Base-by-base conservation (phyloP, 345 rosid genomes). In the Trapa bicornis region DNA sequence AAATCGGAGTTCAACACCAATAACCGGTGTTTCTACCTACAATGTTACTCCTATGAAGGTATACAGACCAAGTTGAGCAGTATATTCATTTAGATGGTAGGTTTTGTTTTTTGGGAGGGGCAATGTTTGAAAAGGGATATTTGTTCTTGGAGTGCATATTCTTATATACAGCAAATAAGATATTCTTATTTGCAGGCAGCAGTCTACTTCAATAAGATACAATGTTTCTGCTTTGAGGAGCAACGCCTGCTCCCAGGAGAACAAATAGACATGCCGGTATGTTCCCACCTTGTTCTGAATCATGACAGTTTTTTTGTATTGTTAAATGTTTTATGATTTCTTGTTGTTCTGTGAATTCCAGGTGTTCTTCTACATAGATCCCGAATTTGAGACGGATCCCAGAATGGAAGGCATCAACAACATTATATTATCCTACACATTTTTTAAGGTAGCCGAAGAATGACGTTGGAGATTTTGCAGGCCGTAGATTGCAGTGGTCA, bases 281-380 rank as follows among this genome's bases (percentile, higher is more conserved):
- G 81, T 78, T 38, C 38, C 64, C 9, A 1, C 6, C 6, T 14
- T 50, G 22, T 22, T 22, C 29, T 22, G 29, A 50, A 15, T 50
- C 56, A 15, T 36, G 22, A 68, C 17, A 16, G 4, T 15, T 54
- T 39, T 22, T 16, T 41, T 8, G 2, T 41, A 41, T 8, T 41
- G 4, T 41, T 53, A 6, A 15, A 36, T 58, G 11, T 68, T 42
- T 12, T 50, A 42, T 62, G 10, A 36, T 37, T 42, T 22, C 22
- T 36, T 65, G 61, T 7, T 36, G 13, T 45, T 45, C 11, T 41
- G 43, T 8, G 47, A 16, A 42, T 42, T 43, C 47, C 81, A 93
- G 98, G 98, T 93, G 14, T 90, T 93, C 81, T 93, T 93, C 76
- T 90, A 90, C 68, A 88, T 93, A 22, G 98, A 93, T 75, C 98